Percentiles rank a stretch among this genome's conserved stretches.
Evolutionary conservation across 331 rosid genomes (phyloP).

Genomic region (Telfairia occidentalis): DNA sequence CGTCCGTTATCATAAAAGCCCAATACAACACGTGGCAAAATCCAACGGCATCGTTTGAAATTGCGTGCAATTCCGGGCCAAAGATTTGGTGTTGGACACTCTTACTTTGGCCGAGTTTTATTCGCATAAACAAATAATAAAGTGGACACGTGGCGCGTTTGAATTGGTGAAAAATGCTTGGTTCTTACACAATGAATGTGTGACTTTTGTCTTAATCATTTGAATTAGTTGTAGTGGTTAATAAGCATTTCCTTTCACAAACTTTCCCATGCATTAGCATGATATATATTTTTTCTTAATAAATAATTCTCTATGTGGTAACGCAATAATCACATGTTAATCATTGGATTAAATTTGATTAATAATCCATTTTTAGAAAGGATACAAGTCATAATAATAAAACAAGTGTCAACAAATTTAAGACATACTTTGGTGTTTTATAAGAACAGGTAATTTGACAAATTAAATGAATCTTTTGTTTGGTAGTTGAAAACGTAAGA

Average conservation of each 20-base stretch:
- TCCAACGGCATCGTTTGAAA: not conserved
- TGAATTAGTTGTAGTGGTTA: not conserved
- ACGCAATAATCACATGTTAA: not conserved
- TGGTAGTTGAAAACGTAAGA: not conserved
- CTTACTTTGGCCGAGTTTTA: not conserved
- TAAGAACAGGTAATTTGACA: not conserved
- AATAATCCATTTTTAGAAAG: not conserved
- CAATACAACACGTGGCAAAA: not conserved
- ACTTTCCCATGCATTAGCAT: not conserved
- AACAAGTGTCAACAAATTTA: not conserved
- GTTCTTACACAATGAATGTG: not conserved
- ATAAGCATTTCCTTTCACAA: not conserved
- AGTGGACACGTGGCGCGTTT: not conserved
- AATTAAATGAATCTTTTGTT: not conserved
- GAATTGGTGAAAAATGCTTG: not conserved
- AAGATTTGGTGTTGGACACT: not conserved
- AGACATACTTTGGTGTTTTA: not conserved
- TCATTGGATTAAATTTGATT: not conserved
- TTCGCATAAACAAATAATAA: not conserved
- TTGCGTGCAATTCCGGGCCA: not conserved
- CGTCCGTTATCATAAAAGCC: too few species aligned
- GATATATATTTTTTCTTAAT: not conserved
- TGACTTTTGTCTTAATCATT: not conserved
- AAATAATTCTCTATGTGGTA: not conserved
- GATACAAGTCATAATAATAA: not conserved